Conservation (phyloP, 495 filamentous ascomycete genomes). For the Penicillium longicatenatum region DNA sequence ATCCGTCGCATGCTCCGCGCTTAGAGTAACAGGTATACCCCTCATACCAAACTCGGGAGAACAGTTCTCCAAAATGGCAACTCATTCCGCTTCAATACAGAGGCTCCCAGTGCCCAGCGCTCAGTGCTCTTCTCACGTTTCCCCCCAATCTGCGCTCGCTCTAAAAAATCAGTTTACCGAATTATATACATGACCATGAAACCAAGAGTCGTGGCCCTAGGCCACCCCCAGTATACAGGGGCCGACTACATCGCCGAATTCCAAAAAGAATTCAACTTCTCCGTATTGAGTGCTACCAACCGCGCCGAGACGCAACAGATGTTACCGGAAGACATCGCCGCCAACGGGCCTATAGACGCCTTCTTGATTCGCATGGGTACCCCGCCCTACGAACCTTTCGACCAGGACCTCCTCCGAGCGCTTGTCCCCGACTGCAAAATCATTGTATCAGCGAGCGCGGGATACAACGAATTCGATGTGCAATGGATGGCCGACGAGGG, state of each 20-base stretch:
- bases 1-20: no score
- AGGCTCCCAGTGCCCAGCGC: no score
- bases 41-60: no score
- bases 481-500: constrained; percentile 33
- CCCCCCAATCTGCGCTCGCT: no score
- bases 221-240: constrained; percentile 14
- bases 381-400: constrained; percentile 41
- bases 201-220: constrained; percentile 19
- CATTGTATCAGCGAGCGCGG: constrained; percentile 35
- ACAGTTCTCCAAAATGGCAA: no score
- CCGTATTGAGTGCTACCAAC: constrained; percentile 22
- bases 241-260: constrained; percentile 17
- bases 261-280: constrained; percentile 17
- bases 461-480: constrained; percentile 45
- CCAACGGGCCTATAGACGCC: constrained; percentile 34
- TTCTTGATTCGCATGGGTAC: constrained; percentile 45
- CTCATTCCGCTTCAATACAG: no score
- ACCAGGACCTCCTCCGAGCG: constrained; percentile 31
- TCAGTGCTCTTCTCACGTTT: no score
- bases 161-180: no score
- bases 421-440: constrained; percentile 32
- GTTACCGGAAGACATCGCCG: constrained; percentile 16
- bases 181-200: constrained; percentile 1
- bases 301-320: constrained; percentile 19
- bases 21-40: no score